Percentiles rank a stretch among this genome's conserved stretches.
These are phyloP conservation scores for Avicennia marina DNA, from an alignment of 257 asterid genomes.

Conservation along the genomic window DNA sequence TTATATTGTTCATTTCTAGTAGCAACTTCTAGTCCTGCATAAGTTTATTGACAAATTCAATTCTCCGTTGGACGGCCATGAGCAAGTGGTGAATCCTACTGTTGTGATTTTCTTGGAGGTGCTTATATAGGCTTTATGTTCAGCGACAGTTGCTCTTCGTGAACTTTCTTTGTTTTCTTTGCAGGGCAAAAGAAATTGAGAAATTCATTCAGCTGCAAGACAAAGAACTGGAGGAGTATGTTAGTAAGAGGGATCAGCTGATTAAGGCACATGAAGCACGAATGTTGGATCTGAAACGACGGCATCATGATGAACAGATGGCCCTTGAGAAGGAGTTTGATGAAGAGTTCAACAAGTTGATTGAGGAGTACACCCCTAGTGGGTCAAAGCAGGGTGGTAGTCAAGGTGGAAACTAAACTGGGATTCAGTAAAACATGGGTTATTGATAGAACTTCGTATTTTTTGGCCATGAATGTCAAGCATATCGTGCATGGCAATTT, in stretches of 20 bases:
- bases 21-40: too few relatives aligned
- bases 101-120: not conserved
- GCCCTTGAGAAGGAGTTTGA: constrained; percentile 44
- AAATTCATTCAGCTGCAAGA: constrained; percentile 39
- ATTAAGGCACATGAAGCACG: constrained; percentile 31
- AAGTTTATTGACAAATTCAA: not conserved
- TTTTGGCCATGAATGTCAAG: too few relatives aligned
- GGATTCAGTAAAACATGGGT: too few relatives aligned
- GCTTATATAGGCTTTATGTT: not conserved
- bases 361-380: constrained; percentile 32
- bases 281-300: constrained; percentile 29
- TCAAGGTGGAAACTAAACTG: not conserved
- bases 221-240: constrained; percentile 35
- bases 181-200: constrained; percentile 39
- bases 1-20: too few relatives aligned
- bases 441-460: too few relatives aligned
- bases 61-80: not conserved
- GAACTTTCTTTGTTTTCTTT: constrained; percentile 5
- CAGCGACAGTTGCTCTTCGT: not conserved
- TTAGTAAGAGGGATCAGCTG: constrained; percentile 27
- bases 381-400: not conserved
- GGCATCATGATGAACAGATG: constrained; percentile 36
- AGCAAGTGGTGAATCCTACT: not conserved
- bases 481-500: too few relatives aligned
- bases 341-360: constrained; percentile 23